Evolutionary conservation across 257 asterid genomes (phyloP), one percentile per base, ranked within the genome.

Genomic region (Scutellaria barbata): DNA sequence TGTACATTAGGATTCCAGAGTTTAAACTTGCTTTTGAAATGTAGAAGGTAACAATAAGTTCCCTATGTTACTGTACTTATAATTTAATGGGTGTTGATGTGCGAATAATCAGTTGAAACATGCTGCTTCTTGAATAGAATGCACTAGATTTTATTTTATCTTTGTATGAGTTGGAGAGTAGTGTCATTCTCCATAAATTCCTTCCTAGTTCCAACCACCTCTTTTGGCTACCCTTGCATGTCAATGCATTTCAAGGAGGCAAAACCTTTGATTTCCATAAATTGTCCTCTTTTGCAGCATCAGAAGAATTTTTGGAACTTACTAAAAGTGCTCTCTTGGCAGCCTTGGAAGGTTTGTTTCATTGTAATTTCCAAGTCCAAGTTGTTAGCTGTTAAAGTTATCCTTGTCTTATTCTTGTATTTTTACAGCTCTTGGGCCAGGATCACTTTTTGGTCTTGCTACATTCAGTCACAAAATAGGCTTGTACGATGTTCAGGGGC

Each of bases 391-490:
- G 20, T 64, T 46, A 46, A 47, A 57, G 70, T 62, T 57, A 65
- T 65, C 50, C 53, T 73, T 41, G 46, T 69, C 72, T 69, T 74
- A 62, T 62, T 67, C 51, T 82, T 71, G 62, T 56, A 35, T 39
- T 70, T 72, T 55, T 80, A 72, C 88, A 94, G 99, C 98, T 74
- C 89, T 95, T 66, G 95, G 87, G 40, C 98, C 99, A 10, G 99
- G 98, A 54, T 95, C 99, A 62, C 98, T 95, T 68, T 94, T 95
- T 77, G 99, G 99, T 61, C 92, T 95, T 60, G 96, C 98, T 62
- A 91, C 95, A 11, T 89, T 95, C 83, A 95, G 99, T 89, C 98
- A 95, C 82, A 95, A 87, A 92, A 76, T 95, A 77, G 99, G 98
- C 69, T 70, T 95, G 74, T 95, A 89, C 79, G 99, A 95, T 84